Evolutionary conservation across 1,284 basidiomycete genomes (phyloP).

Genomic region (Apiotrichum sp.): DNA sequence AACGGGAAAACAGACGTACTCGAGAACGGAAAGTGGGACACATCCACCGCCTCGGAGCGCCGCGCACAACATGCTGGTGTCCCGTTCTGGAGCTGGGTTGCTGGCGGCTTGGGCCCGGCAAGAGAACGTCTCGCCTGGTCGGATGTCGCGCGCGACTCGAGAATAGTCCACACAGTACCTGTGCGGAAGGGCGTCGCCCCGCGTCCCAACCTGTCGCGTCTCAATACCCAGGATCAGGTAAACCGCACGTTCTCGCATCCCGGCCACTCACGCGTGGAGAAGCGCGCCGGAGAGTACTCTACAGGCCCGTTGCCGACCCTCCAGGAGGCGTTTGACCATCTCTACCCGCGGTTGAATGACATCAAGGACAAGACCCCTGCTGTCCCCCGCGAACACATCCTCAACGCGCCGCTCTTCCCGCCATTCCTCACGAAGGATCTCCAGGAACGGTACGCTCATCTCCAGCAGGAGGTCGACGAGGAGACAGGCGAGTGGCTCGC

Average conservation of each 20-base stretch:
- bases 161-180: too few species aligned
- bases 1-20: too few species aligned
- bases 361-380: slow-evolving; percentile 24
- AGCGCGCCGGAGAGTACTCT: slow-evolving; percentile 24
- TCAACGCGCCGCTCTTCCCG: slow-evolving; percentile 33
- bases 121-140: too few species aligned
- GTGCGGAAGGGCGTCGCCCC: neutral
- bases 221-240: neutral
- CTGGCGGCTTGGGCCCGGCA: too few species aligned
- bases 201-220: slow-evolving; percentile 8
- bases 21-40: too few species aligned
- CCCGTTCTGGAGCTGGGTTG: too few species aligned
- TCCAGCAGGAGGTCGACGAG: slow-evolving; percentile 29
- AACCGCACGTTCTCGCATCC: slow-evolving; percentile 11
- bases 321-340: slow-evolving; percentile 31
- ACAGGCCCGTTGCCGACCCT: slow-evolving; percentile 27
- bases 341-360: slow-evolving; percentile 29
- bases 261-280: slow-evolving; percentile 20
- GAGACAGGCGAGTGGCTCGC: slow-evolving; percentile 21
- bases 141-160: neutral
- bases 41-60: too few species aligned
- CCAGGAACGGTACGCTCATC: slow-evolving; percentile 32
- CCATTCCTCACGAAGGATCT: slow-evolving; percentile 34
- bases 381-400: slow-evolving; percentile 36
- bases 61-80: too few species aligned